phyloP scores from a whole-genome alignment of 2,329 filamentous ascomycete species.

The Cladophialophora yegresii region DNA sequence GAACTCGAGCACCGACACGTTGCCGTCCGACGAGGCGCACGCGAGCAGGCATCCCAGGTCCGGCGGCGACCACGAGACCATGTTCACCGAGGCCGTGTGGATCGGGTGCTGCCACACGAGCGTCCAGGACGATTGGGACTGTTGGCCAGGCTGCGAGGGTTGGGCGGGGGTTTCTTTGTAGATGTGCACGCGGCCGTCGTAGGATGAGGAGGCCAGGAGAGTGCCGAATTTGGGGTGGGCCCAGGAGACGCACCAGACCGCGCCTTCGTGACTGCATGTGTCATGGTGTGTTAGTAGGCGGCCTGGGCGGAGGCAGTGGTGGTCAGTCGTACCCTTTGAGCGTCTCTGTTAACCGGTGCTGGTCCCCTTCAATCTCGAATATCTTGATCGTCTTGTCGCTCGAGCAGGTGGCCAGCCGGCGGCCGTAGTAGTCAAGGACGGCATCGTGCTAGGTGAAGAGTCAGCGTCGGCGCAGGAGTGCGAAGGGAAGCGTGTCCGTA shows the following conservation, averaged over 20 bases:
- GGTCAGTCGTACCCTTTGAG: slow-evolving; percentile 72
- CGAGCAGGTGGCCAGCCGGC: slow-evolving; percentile 92
- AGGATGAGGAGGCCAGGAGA: slow-evolving; percentile 91
- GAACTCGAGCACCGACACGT: slow-evolving; percentile 93
- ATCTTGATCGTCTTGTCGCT: slow-evolving; percentile 99
- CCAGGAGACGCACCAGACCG: slow-evolving; percentile 98
- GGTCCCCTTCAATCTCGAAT: slow-evolving; percentile 93
- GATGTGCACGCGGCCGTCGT: slow-evolving; percentile 97
- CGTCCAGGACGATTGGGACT: slow-evolving; percentile 65
- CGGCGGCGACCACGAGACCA: slow-evolving; percentile 95
- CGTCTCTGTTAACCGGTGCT: slow-evolving; percentile 86
- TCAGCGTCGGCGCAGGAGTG: neutral
- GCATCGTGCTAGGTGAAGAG: slow-evolving; percentile 76
- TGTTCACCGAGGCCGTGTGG: slow-evolving; percentile 95
- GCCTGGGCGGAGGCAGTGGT: neutral
- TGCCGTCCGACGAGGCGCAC: slow-evolving; percentile 90
- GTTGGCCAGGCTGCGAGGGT: slow-evolving; percentile 39
- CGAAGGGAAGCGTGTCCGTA: slow-evolving; percentile 58
- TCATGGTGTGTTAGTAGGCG: neutral
- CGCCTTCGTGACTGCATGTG: slow-evolving; percentile 77
- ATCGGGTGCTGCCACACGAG: slow-evolving; percentile 89
- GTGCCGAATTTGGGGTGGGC: slow-evolving; percentile 98
- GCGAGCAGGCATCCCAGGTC: slow-evolving; percentile 93
- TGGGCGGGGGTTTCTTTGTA: slow-evolving; percentile 71
- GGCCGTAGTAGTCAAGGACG: slow-evolving; percentile 96